Evolutionary conservation across 805 yeast species (phyloP), one percentile per base, ranked within the genome.

Genomic region (Sugiyamaella qingdaonensis): DNA sequence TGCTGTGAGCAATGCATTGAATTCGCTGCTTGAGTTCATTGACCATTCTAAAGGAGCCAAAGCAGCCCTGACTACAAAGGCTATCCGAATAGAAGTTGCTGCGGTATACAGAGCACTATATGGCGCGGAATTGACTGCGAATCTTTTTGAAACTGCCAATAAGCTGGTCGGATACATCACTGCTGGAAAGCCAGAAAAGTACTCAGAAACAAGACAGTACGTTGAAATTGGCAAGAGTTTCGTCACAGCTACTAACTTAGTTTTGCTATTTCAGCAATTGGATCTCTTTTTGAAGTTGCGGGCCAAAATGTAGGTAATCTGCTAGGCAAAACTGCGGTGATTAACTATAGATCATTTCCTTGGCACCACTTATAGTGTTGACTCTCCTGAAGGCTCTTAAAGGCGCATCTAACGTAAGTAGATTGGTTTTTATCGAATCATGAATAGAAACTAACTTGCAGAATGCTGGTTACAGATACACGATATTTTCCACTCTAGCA

Each of bases 341-440:
- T 53, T 52, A 33, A 53, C 33, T 11, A 16, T 21, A 63, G 64
- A 57, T 66, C 21, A 54, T 64, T 24, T 66, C 71, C 4, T 46
- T 68, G 54, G 67, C 69, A 11, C 68, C 71, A 2, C 58, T 66
- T 19, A 58, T 63, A 1, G 65, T 59, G 10, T 54, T 66, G 2
- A 62, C 71, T 4, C 51, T 65, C 2, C 39, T 55, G 34, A 64
- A 68, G 14, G 46, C 54, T 10, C 44, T 63, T 43, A 68, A 63
- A 36, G 55, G 48, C 24, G 57, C 69, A 19, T 41, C 57, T 10
- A 45, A 47, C 16, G 61, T 56, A 56, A 27, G 64, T 52, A n/a
- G 11, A n/a, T 36, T 31, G 10, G 9, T 14, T 5, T 35, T 14
- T 37, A n/a, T 27, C 32, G 16, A 14, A 21, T 9, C 10, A 10